Evolutionary conservation across 1,139 yeast species (phyloP), one percentile per base, ranked within the genome.

Genomic region (Protomyces arabidopsidicola): DNA sequence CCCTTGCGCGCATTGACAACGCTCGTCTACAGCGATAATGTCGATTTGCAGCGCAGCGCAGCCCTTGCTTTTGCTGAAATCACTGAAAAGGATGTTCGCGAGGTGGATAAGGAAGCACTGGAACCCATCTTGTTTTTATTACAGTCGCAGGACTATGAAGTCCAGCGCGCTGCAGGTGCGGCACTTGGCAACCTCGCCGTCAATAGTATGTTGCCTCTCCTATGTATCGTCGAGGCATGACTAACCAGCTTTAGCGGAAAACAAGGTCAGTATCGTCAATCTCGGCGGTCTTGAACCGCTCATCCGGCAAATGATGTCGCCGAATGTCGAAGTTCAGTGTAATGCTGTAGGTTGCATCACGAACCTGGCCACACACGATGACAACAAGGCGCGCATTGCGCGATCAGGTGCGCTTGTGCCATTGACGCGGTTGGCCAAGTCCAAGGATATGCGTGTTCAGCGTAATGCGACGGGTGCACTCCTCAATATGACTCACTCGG

Each of bases 261-360:
- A 95, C 77, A 93, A 93, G 75, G 83, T 88, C 34, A 80, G 93
- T 63, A 93, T 95, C 68, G 98, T 93, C 39, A 97, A 91, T 73
- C 90, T 95, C 97, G 98, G 98, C 38, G 98, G 98, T 1, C 81
- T 93, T 67, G 97, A 91, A 70, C 98, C 98, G 9, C 82, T 93
- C 63, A 93, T 93, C 71, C 86, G 95, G 75, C 98, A 95, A 77
- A 93, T 93, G 99, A 87, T 90, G 87, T 87, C 96, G 54, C 84
- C 95, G 65, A 93, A 95, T 72, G 95, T 93, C 67, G 99, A 93
- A 75, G 98, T 95, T 48, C 98, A 95, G 76, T 93, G 99, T 76
- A 93, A 93, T 74, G 98, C 99, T 2, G 98, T 95, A 65, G 99
- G 99, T 9, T 95, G 98, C 75, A 91, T 93, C 74, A 93, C 99